Evolutionary conservation across 129 eudicot genomes (phyloP), one percentile per base, ranked within the genome.

Genomic region (Flaveria robusta): DNA sequence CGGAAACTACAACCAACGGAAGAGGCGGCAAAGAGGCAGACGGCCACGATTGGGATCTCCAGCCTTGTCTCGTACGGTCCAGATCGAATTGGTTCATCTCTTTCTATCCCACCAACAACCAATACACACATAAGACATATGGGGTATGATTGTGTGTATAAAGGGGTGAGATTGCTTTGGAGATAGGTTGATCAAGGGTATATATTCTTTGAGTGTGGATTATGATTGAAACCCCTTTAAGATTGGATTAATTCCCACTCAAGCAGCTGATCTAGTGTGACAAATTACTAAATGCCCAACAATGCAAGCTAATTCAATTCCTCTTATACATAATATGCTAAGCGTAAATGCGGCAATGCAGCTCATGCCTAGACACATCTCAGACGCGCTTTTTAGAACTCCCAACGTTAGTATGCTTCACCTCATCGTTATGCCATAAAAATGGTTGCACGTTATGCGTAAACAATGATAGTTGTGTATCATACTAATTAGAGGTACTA

Each of bases 171-270:
- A 31, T 75, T 74, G 73, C 86, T 81, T 86, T 76, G 41, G 16
- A 42, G 22, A 54, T 64, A 22, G 47, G 87, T 15, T 29, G 77
- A 34, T 60, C 76, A 75, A 82, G 13, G 77, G 91, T 39, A 88
- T 85, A 85, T 83, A 79, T 91, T 77, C 94, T 70, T 82, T 74
- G 90, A 86, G 91, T 91, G 84, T 75, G 85, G 83, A 71, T 79
- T 81, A 67, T 82, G 75, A 69, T 63, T 74, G 49, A 16, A 76
- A 20, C 63, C 41, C 26, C 80, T 75, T 82, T 82, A 23, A n/a
- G 74, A 77, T 70, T 72, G 85, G 49, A 82, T 60, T 77, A 58
- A 74, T 72, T 49, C 63, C 71, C 79, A 83, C 94, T 80, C 86
- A 34, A 34, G 39, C 7, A 34, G 39, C 39, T 34, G 39, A 34